Evolutionary conservation across 768 basidiomycete species (phyloP).

Genomic region (Amylocystis lapponica): DNA sequence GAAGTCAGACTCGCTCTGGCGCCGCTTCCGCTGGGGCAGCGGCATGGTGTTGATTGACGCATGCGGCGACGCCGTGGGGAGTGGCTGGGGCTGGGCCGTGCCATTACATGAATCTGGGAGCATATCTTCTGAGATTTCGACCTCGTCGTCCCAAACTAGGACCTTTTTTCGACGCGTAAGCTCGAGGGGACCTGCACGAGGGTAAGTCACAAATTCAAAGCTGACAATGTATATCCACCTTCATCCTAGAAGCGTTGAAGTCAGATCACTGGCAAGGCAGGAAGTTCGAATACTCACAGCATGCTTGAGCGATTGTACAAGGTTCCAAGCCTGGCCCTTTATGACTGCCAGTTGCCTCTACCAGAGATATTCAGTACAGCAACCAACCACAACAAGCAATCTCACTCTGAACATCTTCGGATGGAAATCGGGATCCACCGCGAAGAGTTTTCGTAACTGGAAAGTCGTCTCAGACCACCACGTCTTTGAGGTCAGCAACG

Average conservation of each 20-base stretch:
- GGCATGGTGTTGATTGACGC: conserved; percentile 61
- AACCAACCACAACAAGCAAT: conserved; percentile 5
- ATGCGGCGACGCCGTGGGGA: conserved; percentile 41
- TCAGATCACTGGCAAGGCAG: neutral
- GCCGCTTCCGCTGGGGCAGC: conserved; percentile 48
- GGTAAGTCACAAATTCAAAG: neutral
- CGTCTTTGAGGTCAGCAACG: conserved; percentile 70
- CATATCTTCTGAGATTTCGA: conserved; percentile 62
- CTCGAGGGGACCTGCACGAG: conserved; percentile 70
- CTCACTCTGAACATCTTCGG: conserved; percentile 83
- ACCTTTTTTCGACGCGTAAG: conserved; percentile 78
- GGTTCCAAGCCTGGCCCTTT: conserved; percentile 90
- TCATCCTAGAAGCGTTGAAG: conserved; percentile 48
- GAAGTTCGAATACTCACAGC: conserved; percentile 38
- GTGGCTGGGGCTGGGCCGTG: conserved; percentile 25
- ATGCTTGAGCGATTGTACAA: conserved; percentile 79
- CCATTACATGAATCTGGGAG: conserved; percentile 28
- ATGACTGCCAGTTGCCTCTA: conserved; percentile 88
- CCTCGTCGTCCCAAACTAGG: conserved; percentile 81
- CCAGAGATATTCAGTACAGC: conserved; percentile 3
- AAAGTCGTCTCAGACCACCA: conserved; percentile 92
- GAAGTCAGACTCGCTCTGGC: conserved; percentile 62
- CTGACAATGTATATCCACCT: conserved; percentile 43
- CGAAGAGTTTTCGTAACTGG: conserved; percentile 70
- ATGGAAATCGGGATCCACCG: conserved; percentile 81